A percentile compares a stretch with the other conserved stretches of the same genome.
phyloP scores from a whole-genome alignment of 2,329 filamentous ascomycete species.

The Phyllosticta citribraziliensis region DNA sequence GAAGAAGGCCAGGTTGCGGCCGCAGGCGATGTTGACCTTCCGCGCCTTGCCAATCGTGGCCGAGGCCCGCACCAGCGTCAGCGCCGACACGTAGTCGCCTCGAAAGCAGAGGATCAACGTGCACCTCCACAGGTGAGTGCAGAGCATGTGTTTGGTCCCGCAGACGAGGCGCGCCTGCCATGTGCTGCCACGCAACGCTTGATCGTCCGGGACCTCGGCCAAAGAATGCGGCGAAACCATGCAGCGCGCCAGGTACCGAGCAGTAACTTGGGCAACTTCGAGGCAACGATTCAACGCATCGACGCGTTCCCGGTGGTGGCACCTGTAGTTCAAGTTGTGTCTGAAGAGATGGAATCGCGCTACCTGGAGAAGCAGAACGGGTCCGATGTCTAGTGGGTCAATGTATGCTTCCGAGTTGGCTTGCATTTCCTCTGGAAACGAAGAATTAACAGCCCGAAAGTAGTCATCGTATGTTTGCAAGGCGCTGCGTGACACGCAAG shows the following conservation, averaged over 20 bases:
- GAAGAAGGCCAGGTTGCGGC: slow-evolving; percentile 75
- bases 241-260: slow-evolving; percentile 60
- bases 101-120: slow-evolving; percentile 69
- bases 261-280: slow-evolving; percentile 66
- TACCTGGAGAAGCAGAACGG: slow-evolving; percentile 70
- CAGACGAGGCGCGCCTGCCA: slow-evolving; percentile 53
- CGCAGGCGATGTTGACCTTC: slow-evolving; percentile 67
- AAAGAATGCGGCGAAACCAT: slow-evolving; percentile 35
- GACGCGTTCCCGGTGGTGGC: slow-evolving; percentile 53
- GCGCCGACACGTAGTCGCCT: slow-evolving; percentile 61
- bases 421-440: slow-evolving; percentile 68
- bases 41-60: slow-evolving; percentile 61
- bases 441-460: slow-evolving; percentile 63
- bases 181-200: slow-evolving; percentile 16
- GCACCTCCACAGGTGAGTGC: slow-evolving; percentile 80
- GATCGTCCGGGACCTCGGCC: slow-evolving; percentile 6
- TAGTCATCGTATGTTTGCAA: slow-evolving; percentile 73
- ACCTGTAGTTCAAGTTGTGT: slow-evolving; percentile 72
- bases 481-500: slow-evolving; percentile 53
- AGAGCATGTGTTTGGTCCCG: slow-evolving; percentile 63
- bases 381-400: slow-evolving; percentile 63
- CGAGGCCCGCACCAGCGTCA: slow-evolving; percentile 62
- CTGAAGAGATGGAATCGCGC: slow-evolving; percentile 78
- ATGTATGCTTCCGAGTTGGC: slow-evolving; percentile 56
- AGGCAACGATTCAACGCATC: slow-evolving; percentile 71